Base-by-base conservation (phyloP, 371 early-diverging fungal genomes). In the Mucor circinelloides region DNA sequence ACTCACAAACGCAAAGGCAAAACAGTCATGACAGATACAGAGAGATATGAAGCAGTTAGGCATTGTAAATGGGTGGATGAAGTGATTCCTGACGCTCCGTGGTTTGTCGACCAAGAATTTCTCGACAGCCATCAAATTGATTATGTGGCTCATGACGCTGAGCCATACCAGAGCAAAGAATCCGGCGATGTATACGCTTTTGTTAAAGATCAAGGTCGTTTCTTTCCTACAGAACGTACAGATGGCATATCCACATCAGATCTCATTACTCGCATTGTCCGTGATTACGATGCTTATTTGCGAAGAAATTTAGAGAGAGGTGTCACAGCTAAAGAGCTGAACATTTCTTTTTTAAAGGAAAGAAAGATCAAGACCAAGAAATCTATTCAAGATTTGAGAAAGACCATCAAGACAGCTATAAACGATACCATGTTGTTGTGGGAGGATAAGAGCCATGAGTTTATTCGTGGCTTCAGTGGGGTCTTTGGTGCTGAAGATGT, bases 31-130 rank as follows among this genome's bases (percentile, higher is more conserved):
- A 90, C 79, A 32, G 97, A 94, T 58, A 62, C 78, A 9, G 98
- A 99, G 77, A 89, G 97, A 50, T 91, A 90, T 70, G 97, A 97
- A 73, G 86, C 93, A 44, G 83, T 98, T 38, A 86, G 92, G 25
- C 99, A 98, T 72, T 98, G 99, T 80, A 90, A 90, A 81, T 97
- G 97, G 96, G 97, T 97, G 4, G 97, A 97, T 78, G 92, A 97
- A 76, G 95, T 98, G 55, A 79, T 98, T 54, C 85, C 84, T 50
- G 84, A 92, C 70, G 95, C 95, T 17, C 97, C 97, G 10, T 98
- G 99, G 99, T 74, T 91, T 32, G 87, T 97, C 48, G 89, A 87
- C 42, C 91, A 93, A 65, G 97, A 90, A 50, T 99, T 97, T 68
- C 69, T 99, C 9, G 92, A 94, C 71, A 61, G 87, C 71, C 93